Evolutionary conservation across 176 grass and related monocot genomes (phyloP).

Genomic region (Cenchrus purpureus): DNA sequence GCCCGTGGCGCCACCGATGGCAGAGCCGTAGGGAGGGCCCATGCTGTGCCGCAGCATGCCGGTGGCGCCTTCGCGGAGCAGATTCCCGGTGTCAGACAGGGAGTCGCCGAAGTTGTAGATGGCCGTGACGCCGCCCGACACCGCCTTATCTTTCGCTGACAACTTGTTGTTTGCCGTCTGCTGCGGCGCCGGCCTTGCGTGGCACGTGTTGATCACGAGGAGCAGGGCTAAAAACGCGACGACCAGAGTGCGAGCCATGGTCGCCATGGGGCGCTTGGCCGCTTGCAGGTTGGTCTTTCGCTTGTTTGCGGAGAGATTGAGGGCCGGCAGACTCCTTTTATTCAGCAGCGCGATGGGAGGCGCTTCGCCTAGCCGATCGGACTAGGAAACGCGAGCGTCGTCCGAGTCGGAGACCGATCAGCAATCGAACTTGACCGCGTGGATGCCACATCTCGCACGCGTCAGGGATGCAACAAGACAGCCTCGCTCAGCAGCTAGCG

Average conservation of each 20-base stretch:
- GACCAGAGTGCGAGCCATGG: neutral
- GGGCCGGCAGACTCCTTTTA: neutral
- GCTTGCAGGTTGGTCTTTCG: too few species aligned
- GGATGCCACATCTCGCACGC: too few species aligned
- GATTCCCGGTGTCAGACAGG: conserved; percentile 37
- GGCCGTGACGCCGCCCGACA: conserved; percentile 21
- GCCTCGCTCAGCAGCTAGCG: too few species aligned
- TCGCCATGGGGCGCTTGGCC: neutral
- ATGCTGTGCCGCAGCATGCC: conserved; percentile 6
- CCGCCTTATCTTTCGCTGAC: neutral
- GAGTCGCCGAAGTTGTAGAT: conserved; percentile 49
- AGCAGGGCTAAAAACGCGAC: neutral
- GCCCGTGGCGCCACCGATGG: too few species aligned
- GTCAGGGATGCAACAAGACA: too few species aligned
- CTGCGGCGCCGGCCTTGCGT: neutral
- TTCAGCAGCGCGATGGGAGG: neutral
- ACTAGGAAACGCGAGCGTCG: neutral
- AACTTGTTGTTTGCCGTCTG: neutral
- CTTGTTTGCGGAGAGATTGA: neutral
- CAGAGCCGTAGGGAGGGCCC: neutral
- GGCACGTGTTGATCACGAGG: neutral
- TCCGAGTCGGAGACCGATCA: too few species aligned
- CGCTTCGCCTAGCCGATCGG: neutral
- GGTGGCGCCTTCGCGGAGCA: conserved; percentile 26
- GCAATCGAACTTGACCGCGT: too few species aligned